A percentile compares a stretch with the other conserved stretches of the same genome.
Conservation (phyloP, 345 rosid genomes). For the Cardamine resedifolia region DNA sequence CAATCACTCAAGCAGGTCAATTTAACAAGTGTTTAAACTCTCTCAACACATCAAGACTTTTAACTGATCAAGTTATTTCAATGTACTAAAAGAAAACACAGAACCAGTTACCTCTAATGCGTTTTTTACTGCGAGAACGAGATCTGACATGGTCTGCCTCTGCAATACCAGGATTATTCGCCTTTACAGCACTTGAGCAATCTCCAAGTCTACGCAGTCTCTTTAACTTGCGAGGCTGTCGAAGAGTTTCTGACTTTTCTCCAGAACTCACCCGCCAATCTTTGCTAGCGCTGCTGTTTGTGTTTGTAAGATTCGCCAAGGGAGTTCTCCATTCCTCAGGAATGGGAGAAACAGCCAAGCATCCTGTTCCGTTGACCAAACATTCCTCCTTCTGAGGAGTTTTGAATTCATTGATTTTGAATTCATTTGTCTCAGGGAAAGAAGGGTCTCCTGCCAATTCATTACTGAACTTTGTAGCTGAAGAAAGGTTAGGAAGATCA, state of each 20-base stretch:
- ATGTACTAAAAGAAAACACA: neutral
- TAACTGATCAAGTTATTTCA: neutral
- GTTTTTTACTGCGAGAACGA: conserved; percentile 38
- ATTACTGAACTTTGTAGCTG: conserved; percentile 37
- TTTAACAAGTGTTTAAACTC: neutral
- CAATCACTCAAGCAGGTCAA: conserved; percentile 12
- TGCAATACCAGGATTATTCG: conserved; percentile 34
- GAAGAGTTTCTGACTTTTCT: conserved; percentile 46
- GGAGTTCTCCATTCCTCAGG: conserved; percentile 43
- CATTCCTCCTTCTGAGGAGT: conserved; percentile 38
- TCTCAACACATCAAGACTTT: neutral
- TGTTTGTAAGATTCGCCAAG: conserved; percentile 33
- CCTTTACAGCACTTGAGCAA: conserved; percentile 36
- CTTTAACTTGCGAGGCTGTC: conserved; percentile 57
- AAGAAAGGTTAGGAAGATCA: conserved; percentile 38
- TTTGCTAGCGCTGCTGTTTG: conserved; percentile 46
- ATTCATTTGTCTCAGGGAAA: conserved; percentile 32
- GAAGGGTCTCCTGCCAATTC: conserved; percentile 37
- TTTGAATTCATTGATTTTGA: too few species aligned
- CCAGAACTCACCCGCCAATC: conserved; percentile 69
- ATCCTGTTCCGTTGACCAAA: conserved; percentile 34
- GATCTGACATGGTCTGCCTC: conserved; percentile 34
- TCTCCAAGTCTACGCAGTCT: conserved; percentile 79
- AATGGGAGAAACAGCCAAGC: conserved; percentile 40
- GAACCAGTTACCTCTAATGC: conserved; percentile 46